Base-by-base conservation (phyloP, 2,329 filamentous ascomycete species). In the Rhexocercosporidium sp. region DNA sequence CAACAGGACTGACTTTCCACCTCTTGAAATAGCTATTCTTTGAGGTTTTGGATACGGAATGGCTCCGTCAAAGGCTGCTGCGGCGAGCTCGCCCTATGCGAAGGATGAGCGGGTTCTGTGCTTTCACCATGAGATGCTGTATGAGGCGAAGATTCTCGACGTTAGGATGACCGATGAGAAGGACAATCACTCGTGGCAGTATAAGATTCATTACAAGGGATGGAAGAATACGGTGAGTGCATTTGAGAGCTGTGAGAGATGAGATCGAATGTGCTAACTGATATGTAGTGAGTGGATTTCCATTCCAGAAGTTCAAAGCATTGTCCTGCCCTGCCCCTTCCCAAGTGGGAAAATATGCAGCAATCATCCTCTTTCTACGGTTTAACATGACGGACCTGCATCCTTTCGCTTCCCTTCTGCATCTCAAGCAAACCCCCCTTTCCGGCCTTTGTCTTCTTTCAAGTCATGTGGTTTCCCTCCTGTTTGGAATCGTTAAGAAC, bases 161-260 rank as follows among this genome's bases (percentile, higher is more conserved):
- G 85, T 92, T 37, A 88, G 86, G 74, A 82, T 83, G 79, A 84
- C 85, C 75, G 87, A 90, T 53, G 90, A 90, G 76, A 90, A 92
- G 39, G 64, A 63, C n/a, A 46, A 14, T 31, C 82, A 90, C 69
- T 88, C 91, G 39, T 94, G 89, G 77, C 89, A 93, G 78, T 99
- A 97, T 82, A 92, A 92, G 77, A 92, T 99, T 64, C 96, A 99
- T 81, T 99, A 99, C 84, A 98, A 98, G 81, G 96, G 96, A 76
- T 99, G 96, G 96, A 99, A 99, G 85, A 94, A 95, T 79, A 97
- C 94, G 69, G 86, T 92, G 82, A 82, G 89, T 54, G 20, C 29
- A 46, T 44, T 41, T 46, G n/a, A 46, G 31, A 61, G 39, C 20
- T 46, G 37, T 53, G 29, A 16, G 25, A 25, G 25, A 39, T 54